These are phyloP conservation scores for Chenopodium album DNA, from an alignment of 148 eudicot genomes.

Conservation along the genomic window DNA sequence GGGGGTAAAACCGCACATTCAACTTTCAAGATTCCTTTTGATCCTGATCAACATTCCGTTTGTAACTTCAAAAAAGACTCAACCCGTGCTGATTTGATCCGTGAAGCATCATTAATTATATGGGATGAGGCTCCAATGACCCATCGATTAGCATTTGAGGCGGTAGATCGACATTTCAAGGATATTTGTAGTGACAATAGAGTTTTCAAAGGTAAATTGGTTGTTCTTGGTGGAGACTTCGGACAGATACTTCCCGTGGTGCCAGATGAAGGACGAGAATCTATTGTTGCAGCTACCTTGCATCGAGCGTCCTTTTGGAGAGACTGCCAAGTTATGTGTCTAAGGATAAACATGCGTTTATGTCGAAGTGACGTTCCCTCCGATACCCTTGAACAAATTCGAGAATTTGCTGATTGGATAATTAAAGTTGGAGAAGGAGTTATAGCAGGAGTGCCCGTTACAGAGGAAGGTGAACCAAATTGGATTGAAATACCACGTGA, in stretches of 20 bases:
- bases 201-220: neutral
- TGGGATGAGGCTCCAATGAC: conserved; percentile 19
- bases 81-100: neutral
- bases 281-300: neutral
- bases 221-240: conserved; percentile 2
- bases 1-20: no score
- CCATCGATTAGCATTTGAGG: neutral
- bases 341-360: neutral
- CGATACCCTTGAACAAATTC: neutral
- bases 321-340: neutral
- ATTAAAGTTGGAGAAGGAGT: neutral
- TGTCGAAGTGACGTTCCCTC: neutral
- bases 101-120: neutral
- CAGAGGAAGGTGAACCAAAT: neutral
- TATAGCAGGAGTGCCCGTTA: neutral
- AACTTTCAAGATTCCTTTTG: no score
- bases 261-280: neutral
- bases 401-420: neutral
- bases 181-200: neutral
- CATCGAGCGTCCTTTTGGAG: neutral
- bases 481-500: neutral
- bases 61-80: neutral
- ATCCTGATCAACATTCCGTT: neutral
- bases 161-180: neutral
- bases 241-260: neutral